Evolutionary conservation across 2,329 filamentous ascomycete species (phyloP).

Genomic region (Pleurostoma richardsiae): DNA sequence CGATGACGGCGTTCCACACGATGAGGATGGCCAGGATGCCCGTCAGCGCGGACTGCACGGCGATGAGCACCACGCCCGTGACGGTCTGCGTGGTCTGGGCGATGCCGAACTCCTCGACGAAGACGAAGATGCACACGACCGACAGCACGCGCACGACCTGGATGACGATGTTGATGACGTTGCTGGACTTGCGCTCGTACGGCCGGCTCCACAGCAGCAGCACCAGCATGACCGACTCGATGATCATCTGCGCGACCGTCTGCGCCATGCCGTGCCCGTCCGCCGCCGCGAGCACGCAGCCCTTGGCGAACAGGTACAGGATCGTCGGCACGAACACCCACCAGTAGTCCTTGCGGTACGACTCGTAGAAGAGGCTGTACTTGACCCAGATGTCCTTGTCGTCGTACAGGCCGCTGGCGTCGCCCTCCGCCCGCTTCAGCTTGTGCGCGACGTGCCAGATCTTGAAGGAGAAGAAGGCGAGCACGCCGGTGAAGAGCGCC

Average conservation of each 20-base stretch:
- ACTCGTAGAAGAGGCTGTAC: constrained; percentile 96
- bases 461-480: constrained; percentile 79
- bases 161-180: constrained; percentile 90
- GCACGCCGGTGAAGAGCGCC: constrained; percentile 69
- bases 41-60: constrained; percentile 81
- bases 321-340: constrained; percentile 93
- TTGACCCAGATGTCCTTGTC: constrained; percentile 89
- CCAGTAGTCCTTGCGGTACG: constrained; percentile 92
- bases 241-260: constrained; percentile 70
- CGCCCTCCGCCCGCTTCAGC: constrained; percentile 72
- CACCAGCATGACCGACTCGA: constrained; percentile 74
- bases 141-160: constrained; percentile 86
- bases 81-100: constrained; percentile 90
- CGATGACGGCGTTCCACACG: constrained; percentile 78
- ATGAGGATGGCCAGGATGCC: constrained; percentile 82
- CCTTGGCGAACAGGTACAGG: constrained; percentile 85
- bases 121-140: constrained; percentile 82
- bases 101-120: constrained; percentile 89
- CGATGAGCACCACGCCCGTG: constrained; percentile 87
- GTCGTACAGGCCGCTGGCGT: constrained; percentile 70
- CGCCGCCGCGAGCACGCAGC: constrained; percentile 75
- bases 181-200: constrained; percentile 80
- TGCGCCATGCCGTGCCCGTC: constrained; percentile 84
- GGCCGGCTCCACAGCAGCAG: constrained; percentile 82
- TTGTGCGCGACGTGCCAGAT: constrained; percentile 73